A percentile compares a stretch with the other conserved stretches of the same genome.
Conservation (phyloP, 306 rosid species). For the Phaseolus lunatus region DNA sequence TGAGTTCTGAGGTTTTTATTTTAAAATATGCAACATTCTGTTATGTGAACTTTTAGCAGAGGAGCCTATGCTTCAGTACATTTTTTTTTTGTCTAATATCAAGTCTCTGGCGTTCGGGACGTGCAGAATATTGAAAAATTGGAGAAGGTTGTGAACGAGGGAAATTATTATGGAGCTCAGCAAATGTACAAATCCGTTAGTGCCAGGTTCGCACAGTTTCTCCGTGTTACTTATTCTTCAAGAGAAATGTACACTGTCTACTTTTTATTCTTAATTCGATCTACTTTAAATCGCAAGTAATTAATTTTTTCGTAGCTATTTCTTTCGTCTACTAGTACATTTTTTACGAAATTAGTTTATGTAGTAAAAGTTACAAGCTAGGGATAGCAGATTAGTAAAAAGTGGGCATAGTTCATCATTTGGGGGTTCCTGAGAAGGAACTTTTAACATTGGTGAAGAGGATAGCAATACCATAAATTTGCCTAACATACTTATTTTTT, state of each 20-base stretch:
- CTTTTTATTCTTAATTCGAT: slow-evolving; percentile 7
- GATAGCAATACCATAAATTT: slow-evolving; percentile 6
- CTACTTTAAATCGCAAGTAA: neutral
- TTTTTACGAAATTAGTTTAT: neutral
- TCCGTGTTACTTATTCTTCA: slow-evolving; percentile 13
- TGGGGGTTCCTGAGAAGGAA: neutral
- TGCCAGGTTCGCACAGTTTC: slow-evolving; percentile 66
- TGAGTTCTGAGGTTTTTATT: slow-evolving; percentile 16
- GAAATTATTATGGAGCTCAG: slow-evolving; percentile 92
- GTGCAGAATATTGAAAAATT: slow-evolving; percentile 86
- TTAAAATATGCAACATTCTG: slow-evolving; percentile 4
- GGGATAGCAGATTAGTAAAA: neutral
- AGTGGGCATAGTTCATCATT: slow-evolving; percentile 8
- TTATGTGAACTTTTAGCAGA: neutral
- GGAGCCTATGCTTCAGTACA: neutral
- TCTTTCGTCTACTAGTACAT: slow-evolving; percentile 13
- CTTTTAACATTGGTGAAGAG: slow-evolving; percentile 8
- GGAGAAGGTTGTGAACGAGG: slow-evolving; percentile 72
- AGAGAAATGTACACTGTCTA: neutral
- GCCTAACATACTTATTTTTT: neutral
- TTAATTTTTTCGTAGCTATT: slow-evolving; percentile 23
- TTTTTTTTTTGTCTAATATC: neutral
- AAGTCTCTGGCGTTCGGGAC: slow-evolving; percentile 24
- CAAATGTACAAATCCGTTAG: slow-evolving; percentile 93
- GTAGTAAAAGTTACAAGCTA: neutral